Conservation (phyloP, 805 yeast species). For the Kregervanrija delftensis region DNA sequence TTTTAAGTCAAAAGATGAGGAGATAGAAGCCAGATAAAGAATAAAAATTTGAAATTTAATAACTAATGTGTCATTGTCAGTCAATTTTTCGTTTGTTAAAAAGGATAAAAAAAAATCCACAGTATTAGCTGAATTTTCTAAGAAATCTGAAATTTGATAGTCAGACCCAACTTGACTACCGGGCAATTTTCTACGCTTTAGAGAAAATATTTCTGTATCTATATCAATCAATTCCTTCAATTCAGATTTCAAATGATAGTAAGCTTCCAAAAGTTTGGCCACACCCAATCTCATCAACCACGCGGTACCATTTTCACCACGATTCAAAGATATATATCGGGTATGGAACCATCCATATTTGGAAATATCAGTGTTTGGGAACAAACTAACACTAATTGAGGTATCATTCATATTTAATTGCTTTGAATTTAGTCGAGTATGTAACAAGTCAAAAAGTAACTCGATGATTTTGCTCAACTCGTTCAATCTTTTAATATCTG, state of each 20-base stretch:
- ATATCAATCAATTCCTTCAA: background rate
- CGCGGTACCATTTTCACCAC: slow-evolving; percentile 11
- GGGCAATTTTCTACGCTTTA: background rate
- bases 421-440: slow-evolving; percentile 7
- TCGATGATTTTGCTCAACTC: slow-evolving; percentile 12
- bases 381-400: slow-evolving; percentile 12
- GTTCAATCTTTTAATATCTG: slow-evolving; percentile 1
- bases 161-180: slow-evolving; percentile 9
- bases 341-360: slow-evolving; percentile 20
- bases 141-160: slow-evolving; percentile 11
- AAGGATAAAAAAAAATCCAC: slow-evolving; percentile 22
- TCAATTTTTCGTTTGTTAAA: slow-evolving; percentile 7
- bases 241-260: slow-evolving; percentile 22
- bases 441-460: slow-evolving; percentile 13
- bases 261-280: slow-evolving; percentile 26
- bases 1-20: slow-evolving; percentile 1
- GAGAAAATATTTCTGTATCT: background rate
- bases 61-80: slow-evolving; percentile 11
- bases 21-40: slow-evolving; percentile 17
- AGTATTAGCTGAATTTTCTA: slow-evolving; percentile 2
- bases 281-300: slow-evolving; percentile 40
- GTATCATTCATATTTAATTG: slow-evolving; percentile 6
- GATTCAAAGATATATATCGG: slow-evolving; percentile 9
- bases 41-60: slow-evolving; percentile 26
- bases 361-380: slow-evolving; percentile 2